These are phyloP conservation scores for Colletotrichum kahawae DNA, from an alignment of 2,329 filamentous ascomycete species.

Conservation along the genomic window DNA sequence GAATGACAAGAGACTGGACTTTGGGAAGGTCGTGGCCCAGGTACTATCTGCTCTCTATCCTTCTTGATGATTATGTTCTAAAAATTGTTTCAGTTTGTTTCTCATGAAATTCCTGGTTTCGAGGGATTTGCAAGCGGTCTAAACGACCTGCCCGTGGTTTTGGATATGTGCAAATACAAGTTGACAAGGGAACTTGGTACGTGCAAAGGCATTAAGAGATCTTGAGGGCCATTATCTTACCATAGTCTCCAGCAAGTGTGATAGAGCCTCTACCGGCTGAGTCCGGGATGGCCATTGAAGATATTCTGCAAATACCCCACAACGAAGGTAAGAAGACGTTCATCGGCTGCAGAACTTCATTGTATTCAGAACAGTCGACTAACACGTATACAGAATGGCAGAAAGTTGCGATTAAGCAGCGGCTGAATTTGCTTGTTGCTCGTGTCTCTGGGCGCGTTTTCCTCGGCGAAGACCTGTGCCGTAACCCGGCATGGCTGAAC, in stretches of 20 bases:
- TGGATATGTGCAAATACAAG: background rate
- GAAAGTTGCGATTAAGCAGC: background rate
- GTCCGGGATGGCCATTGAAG: background rate
- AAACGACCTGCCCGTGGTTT: background rate
- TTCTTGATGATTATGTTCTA: background rate
- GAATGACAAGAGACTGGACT: background rate
- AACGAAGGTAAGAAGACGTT: background rate
- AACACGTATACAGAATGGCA: background rate
- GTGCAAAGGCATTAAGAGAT: background rate
- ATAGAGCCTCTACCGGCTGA: background rate
- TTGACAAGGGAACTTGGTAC: background rate
- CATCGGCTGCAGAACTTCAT: accelerated
- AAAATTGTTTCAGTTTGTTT: background rate
- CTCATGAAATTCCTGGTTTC: background rate
- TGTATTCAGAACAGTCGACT: background rate
- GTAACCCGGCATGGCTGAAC: constrained; percentile 51
- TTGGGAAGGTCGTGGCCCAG: background rate
- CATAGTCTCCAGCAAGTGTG: background rate
- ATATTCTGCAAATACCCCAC: background rate
- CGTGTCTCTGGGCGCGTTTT: background rate
- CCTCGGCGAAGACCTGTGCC: constrained; percentile 44
- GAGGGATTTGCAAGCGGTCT: background rate
- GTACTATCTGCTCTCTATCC: background rate
- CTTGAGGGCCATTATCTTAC: accelerated
- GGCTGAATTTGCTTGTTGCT: background rate